Evolutionary conservation across 441 rosid genomes (phyloP), one percentile per base, ranked within the genome.

Genomic region (Oxalis stricta): DNA sequence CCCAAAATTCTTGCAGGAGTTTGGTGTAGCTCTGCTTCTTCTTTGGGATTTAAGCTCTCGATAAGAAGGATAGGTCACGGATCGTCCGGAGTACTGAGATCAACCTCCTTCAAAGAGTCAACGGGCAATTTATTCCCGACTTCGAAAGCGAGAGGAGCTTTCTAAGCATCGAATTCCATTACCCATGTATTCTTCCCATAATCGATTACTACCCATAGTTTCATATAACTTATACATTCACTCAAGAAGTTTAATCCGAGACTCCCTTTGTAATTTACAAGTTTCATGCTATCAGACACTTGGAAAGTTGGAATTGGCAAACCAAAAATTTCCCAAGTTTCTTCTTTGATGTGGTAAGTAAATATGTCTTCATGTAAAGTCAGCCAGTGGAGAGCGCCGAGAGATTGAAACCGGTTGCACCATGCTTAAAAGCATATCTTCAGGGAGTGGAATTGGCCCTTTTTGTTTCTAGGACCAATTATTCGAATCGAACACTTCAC

Each of bases 401-500:
- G 8, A 2, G 0, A 29, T 46, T 4, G 18, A 22, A 3, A 46
- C 48, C 0, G 15, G 1, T 11, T 40, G 28, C 1, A 5, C 2
- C 0, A 0, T 2, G 0, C 2, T 15, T 5, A 61, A 15, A 1
- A 17, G 7, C 32, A 17, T 45, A 11, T n/a, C 41, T 0, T 12
- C 2, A 2, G 33, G 12, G 0, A 48, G 11, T 22, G 17, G 36
- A 0, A 43, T 21, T 10, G 44, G 22, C 1, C 38, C 35, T n/a
- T 39, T 0, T 10, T 37, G 34, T 41, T 44, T 53, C 59, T 59
- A 53, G 23, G 6, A 3, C 44, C 40, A 34, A 3, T 7, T 17
- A 0, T 10, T 10, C 1, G 50, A 62, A 12, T 62, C 42, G 16
- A 50, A 61, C 16, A 45, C 5, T 35, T 61, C 58, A 24, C 46